Base-by-base conservation (phyloP, 768 basidiomycete species). In the Phylloporus arenicola region DNA sequence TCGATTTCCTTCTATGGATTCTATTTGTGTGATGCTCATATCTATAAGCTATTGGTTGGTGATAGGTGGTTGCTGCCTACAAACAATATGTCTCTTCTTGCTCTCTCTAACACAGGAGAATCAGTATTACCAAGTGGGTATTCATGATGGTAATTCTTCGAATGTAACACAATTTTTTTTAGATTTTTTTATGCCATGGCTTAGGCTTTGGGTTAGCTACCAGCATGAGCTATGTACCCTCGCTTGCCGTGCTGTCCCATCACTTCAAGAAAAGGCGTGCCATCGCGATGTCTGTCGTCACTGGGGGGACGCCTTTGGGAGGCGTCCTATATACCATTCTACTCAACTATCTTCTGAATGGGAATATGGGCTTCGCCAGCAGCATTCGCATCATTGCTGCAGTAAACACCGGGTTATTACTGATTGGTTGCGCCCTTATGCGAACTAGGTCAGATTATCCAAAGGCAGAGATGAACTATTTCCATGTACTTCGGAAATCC, bases 181-280 rank as follows among this genome's bases (percentile, higher is more conserved):
- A 77, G 54, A 60, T 70, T 10, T 72, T 76, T 34, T 49, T 64
- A 20, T 64, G 46, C 9, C 63, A 64, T 12, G 75, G 75, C 3
- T 56, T 69, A 40, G 73, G 73, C 29, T 69, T 75, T 16, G 77
- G 82, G 12, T 69, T 82, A 24, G 78, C 77, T 3, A 68, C 61
- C n/a, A 62, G 62, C 50, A 62, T 62, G 61, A 61, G 58, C 43
- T 61, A 61, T 27, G 60, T 68, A 27, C 83, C 83, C 3, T 64
- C 72, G 3, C 56, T 79, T 7, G 72, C 72, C 4, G 67, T 78
- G 24, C 52, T 76, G 14, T 71, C 74, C 11, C 75, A 77, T 40
- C 73, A 78, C 60, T 80, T 79, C 47, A 47, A 63, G 24, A 63
- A 62, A 20, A 62, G 65, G 20, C 64, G 76, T 4, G 68, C 71